Base-by-base conservation (phyloP, 106 monocot genomes). In the Vanilla planifolia region DNA sequence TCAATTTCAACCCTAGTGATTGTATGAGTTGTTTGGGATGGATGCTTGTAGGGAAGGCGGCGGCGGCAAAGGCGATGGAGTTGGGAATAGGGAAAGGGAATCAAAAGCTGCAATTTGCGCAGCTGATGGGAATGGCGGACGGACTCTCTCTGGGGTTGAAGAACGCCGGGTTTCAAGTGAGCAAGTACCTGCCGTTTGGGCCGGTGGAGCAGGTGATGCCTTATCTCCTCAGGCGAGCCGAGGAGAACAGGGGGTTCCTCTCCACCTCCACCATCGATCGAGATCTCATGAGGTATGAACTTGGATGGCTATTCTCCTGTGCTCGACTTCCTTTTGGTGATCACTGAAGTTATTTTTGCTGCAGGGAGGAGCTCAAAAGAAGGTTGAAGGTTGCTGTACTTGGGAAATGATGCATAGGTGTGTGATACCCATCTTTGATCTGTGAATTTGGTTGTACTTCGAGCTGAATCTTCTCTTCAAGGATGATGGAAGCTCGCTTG, bases 91-190 rank as follows among this genome's bases (percentile, higher is more conserved):
- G 36, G n/a, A 92, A 79, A 69, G 73, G 59, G 3, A 62, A 80
- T 72, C 33, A 57, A 27, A 85, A 59, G 39, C 59, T 98, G 48
- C 91, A 98, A 60, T 98, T 98, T 51, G 87, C 92, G 21, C 98
- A 98, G 70, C 53, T 98, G 48, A 98, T 82, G 75, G 98, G 98
- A 43, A 98, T 98, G 98, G 91, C 88, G 3, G 91, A 91, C 28
- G 87, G 79, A 36, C 68, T 98, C 7, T 88, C 91, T 0, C 27
- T 92, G 3, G 91, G 82, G 15, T 70, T 98, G 19, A 76, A 65
- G 32, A 88, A 80, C 52, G 91, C 88, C 16, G 91, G 91, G 20
- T 98, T 92, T 57, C 87, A 82, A 22, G 98, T 98, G 29, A 88
- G 85, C 84, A 98, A 98, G 68, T 98, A 98, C 48, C 61, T 98